phyloP scores from a whole-genome alignment of 352 stramenopile genomes.

The Phytophthora hybrid region DNA sequence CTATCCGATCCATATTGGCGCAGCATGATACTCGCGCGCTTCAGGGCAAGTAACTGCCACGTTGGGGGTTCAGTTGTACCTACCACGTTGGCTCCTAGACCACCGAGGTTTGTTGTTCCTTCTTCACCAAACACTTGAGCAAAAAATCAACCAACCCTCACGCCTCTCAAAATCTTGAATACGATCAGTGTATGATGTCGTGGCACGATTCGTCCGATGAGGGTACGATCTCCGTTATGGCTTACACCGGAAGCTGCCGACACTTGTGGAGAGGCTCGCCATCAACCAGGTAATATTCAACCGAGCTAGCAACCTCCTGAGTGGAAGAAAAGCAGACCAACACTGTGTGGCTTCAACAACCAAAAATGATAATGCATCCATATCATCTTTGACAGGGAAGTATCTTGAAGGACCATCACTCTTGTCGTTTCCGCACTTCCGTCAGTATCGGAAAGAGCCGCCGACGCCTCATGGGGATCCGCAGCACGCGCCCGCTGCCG shows the following conservation, averaged over 20 bases:
- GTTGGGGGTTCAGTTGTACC: neutral
- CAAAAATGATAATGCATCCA: neutral
- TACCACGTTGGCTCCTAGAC: neutral
- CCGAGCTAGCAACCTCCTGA: slow-evolving; percentile 17
- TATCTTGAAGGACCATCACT: slow-evolving; percentile 43
- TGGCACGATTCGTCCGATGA: slow-evolving; percentile 15
- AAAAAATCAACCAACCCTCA: neutral
- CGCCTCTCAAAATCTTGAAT: neutral
- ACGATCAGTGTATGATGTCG: slow-evolving; percentile 26
- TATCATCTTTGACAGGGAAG: neutral
- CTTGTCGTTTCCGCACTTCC: slow-evolving; percentile 4
- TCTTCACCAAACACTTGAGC: neutral
- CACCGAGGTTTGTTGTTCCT: neutral
- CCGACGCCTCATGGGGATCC: slow-evolving; percentile 54
- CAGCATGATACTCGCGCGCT: too few species aligned
- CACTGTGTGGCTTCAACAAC: neutral
- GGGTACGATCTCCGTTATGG: slow-evolving; percentile 33
- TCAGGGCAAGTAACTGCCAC: too few species aligned
- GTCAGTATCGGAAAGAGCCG: slow-evolving; percentile 12
- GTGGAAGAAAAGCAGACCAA: too few species aligned
- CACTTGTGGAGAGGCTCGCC: slow-evolving; percentile 28
- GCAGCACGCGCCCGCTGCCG: slow-evolving; percentile 64
- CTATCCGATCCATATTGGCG: too few species aligned
- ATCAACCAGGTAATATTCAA: neutral
- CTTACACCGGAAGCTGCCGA: slow-evolving; percentile 11